Evolutionary conservation across 1,139 yeast species (phyloP).

Genomic region (Lodderomyces jiufengensis): DNA sequence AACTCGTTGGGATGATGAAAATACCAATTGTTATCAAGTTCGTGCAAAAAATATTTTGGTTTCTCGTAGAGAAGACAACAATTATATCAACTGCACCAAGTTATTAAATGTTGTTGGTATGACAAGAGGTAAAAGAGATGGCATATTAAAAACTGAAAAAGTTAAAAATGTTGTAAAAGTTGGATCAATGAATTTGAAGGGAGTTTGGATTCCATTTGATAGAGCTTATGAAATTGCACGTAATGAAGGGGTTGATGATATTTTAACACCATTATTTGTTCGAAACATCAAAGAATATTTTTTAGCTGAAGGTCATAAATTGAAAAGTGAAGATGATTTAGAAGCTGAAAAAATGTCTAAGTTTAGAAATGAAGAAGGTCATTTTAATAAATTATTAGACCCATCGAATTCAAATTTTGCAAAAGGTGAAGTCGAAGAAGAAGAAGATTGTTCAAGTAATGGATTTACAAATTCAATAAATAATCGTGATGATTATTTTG

Average conservation of each 20-base stretch:
- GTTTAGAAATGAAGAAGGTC: conserved; percentile 1
- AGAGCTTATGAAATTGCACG: conserved; percentile 51
- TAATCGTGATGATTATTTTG: conserved; percentile 9
- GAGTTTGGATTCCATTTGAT: conserved; percentile 56
- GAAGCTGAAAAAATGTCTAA: conserved; percentile 6
- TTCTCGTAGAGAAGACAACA: conserved; percentile 49
- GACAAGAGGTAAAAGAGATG: conserved; percentile 96
- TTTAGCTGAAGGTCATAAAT: conserved; percentile 24
- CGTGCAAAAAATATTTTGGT: conserved; percentile 43
- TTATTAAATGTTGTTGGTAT: conserved; percentile 87
- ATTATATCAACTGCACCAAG: conserved; percentile 55
- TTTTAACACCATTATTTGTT: conserved; percentile 46
- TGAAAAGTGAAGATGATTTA: conserved; percentile 19
- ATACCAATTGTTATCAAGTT: conserved; percentile 48
- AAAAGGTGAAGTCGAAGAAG: neutral
- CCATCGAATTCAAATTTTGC: neutral
- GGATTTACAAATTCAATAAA: conserved; percentile 6
- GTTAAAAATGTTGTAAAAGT: conserved; percentile 44
- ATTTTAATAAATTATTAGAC: conserved; percentile 5
- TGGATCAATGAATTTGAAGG: conserved; percentile 54
- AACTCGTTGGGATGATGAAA: conserved; percentile 48
- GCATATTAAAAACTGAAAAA: conserved; percentile 58
- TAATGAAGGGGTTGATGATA: conserved; percentile 40
- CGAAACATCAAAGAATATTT: conserved; percentile 37
- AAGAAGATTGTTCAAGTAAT: conserved; percentile 1